Conservation (phyloP, 83 land plant genomes). For the Diphasiastrum complanatum region DNA sequence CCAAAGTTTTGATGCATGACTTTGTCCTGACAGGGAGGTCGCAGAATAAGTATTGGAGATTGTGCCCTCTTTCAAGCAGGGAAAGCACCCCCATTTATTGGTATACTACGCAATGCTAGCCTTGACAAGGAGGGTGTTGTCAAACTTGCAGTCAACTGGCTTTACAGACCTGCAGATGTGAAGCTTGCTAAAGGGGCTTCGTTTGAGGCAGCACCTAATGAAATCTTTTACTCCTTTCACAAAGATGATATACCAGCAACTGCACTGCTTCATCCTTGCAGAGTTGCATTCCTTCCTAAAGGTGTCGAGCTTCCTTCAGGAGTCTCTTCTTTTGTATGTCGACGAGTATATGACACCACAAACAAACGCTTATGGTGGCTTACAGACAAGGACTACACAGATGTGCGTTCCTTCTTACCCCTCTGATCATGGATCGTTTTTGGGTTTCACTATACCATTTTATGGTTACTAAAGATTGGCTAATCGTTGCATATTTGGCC, state of each 20-base stretch:
- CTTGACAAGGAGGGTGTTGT: conserved; percentile 36
- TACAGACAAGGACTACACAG: conserved; percentile 79
- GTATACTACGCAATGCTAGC: conserved; percentile 60
- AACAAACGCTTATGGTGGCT: conserved; percentile 94
- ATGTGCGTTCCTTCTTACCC: conserved; percentile 69
- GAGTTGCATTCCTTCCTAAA: conserved; percentile 87
- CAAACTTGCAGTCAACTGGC: conserved; percentile 77
- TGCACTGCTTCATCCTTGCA: conserved; percentile 91
- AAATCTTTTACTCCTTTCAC: conserved; percentile 91
- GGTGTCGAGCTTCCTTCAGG: conserved; percentile 85
- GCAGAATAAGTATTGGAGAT: conserved; percentile 75
- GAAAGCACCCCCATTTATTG: conserved; percentile 89
- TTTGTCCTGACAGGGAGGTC: conserved; percentile 60
- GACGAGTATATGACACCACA: conserved; percentile 79
- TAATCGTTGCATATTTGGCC: too few species aligned
- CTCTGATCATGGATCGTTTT: too few species aligned
- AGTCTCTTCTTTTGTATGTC: conserved; percentile 74
- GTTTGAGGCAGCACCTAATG: conserved; percentile 92
- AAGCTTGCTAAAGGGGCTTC: conserved; percentile 69
- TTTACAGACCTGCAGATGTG: conserved; percentile 84
- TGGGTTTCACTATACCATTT: too few species aligned
- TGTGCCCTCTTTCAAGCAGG: conserved; percentile 91
- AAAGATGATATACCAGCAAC: conserved; percentile 82
- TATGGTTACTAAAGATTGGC: too few species aligned
- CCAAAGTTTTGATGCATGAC: too few species aligned